Evolutionary conservation across 345 rosid genomes (phyloP).

Genomic region (Zanthoxylum bungeanum): DNA sequence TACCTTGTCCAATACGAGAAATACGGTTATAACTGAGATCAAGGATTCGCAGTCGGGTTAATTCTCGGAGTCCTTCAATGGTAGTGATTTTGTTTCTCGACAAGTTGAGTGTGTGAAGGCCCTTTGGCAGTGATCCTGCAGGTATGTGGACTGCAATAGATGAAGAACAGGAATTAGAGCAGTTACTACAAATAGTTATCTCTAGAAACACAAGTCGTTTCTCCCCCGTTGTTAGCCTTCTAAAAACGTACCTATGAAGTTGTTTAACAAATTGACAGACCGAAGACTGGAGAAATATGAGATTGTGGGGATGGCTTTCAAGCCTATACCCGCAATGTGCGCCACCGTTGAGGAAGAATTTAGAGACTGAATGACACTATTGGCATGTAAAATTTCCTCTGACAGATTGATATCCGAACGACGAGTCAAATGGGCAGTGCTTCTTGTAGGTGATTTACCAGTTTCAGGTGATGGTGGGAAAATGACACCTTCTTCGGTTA

Average conservation of each 20-base stretch:
- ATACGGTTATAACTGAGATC: slow-evolving; percentile 94
- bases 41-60: slow-evolving; percentile 65
- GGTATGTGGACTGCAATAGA: slow-evolving; percentile 56
- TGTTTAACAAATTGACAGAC: slow-evolving; percentile 73
- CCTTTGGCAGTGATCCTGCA: slow-evolving; percentile 80
- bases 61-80: slow-evolving; percentile 86
- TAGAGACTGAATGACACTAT: slow-evolving; percentile 64
- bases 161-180: background rate
- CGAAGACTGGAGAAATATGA: slow-evolving; percentile 74
- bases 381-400: slow-evolving; percentile 67
- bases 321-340: slow-evolving; percentile 69
- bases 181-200: background rate
- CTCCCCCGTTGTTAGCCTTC: background rate
- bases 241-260: slow-evolving; percentile 62
- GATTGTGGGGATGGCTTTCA: slow-evolving; percentile 75
- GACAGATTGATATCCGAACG: slow-evolving; percentile 41
- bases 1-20: slow-evolving; percentile 88
- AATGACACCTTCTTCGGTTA: slow-evolving; percentile 25
- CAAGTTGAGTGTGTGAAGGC: slow-evolving; percentile 70
- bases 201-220: background rate
- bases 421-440: slow-evolving; percentile 20
- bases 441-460: slow-evolving; percentile 34
- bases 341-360: slow-evolving; percentile 85
- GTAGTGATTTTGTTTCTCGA: slow-evolving; percentile 78
- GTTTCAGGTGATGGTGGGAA: slow-evolving; percentile 54